phyloP scores from a whole-genome alignment of 495 filamentous ascomycete genomes.

The Xylaria grammica region DNA sequence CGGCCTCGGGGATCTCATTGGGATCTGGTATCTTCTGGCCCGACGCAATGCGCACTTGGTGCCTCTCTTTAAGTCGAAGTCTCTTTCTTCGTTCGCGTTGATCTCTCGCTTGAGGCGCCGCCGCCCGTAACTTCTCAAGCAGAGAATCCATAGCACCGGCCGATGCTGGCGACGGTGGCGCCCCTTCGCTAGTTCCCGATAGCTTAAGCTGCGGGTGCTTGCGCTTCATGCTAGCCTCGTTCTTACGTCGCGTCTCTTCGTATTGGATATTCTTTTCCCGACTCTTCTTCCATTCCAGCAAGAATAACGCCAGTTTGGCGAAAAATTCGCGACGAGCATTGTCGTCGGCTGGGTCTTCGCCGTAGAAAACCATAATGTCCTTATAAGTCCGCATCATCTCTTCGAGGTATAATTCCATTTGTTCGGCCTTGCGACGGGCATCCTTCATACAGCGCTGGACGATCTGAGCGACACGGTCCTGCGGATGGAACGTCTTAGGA shows the following conservation, averaged over 20 bases:
- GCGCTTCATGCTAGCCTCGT: slow-evolving; percentile 88
- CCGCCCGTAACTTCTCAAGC: slow-evolving; percentile 93
- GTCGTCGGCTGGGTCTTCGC: slow-evolving; percentile 90
- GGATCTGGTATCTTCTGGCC: slow-evolving; percentile 82
- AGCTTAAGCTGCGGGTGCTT: slow-evolving; percentile 74
- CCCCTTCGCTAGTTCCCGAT: slow-evolving; percentile 51
- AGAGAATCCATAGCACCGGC: slow-evolving; percentile 96
- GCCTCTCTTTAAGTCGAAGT: slow-evolving; percentile 85
- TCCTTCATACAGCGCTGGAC: slow-evolving; percentile 96
- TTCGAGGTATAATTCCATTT: slow-evolving; percentile 91
- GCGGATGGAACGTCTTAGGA: slow-evolving; percentile 95
- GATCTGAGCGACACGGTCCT: slow-evolving; percentile 91
- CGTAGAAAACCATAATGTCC: slow-evolving; percentile 96
- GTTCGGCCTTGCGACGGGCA: slow-evolving; percentile 92
- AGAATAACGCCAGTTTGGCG: slow-evolving; percentile 88
- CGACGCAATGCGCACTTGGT: slow-evolving; percentile 87
- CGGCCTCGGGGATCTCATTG: slow-evolving; percentile 56
- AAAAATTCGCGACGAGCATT: slow-evolving; percentile 97
- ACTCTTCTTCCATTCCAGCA: slow-evolving; percentile 95
- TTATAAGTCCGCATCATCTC: slow-evolving; percentile 91
- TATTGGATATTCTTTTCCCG: slow-evolving; percentile 85
- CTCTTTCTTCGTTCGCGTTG: slow-evolving; percentile 86
- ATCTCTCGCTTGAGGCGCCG: slow-evolving; percentile 85
- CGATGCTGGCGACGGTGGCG: slow-evolving; percentile 70
- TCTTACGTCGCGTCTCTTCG: slow-evolving; percentile 82